Evolutionary conservation across 257 asterid genomes (phyloP), one percentile per base, ranked within the genome.

Genomic region (Leonotis leonurus): DNA sequence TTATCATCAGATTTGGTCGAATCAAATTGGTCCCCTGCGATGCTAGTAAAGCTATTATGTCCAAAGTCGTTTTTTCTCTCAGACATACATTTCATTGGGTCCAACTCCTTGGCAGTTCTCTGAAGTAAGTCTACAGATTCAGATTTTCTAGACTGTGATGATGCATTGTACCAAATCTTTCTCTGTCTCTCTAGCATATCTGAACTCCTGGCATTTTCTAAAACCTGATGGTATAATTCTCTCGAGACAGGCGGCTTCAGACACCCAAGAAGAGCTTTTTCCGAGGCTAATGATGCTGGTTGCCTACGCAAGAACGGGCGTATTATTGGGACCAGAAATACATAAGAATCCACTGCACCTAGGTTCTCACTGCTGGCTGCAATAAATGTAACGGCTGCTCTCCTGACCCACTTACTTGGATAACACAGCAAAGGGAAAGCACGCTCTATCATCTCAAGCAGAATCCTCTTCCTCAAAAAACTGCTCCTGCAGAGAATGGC

Each of bases 111-210:
- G 46, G 87, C 77, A 60, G 87, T 83, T 72, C 80, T 88, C 75
- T 88, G 89, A 70, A 86, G 73, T 60, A 82, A 75, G 76, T 86
- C 96, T 45, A 73, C 71, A 36, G 87, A 71, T 69, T 87, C 97
- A 77, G 75, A 78, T 69, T 85, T 85, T 58, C 85, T 86, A 43
- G 94, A 77, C 73, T 74, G 95, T 56, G 88, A 77, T 35, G 97
- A 80, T 18, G 82, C 73, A 68, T 80, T 93, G 79, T 89, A 93
- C 97, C 99, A 92, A 69, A 92, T 89, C 82, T 86, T 92, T 76
- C 99, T 79, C 79, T 93, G 99, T 68, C 97, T 83, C 80, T 85
- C 95, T 74, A 89, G 86, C 97, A 89, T 93, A 78, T 87, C 96
- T 54, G 97, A 87, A 78, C 97, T 89, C 73, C 80, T 82, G 52